Evolutionary conservation across 305 asterid species (phyloP).

Genomic region (Ilex paraguariensis): DNA sequence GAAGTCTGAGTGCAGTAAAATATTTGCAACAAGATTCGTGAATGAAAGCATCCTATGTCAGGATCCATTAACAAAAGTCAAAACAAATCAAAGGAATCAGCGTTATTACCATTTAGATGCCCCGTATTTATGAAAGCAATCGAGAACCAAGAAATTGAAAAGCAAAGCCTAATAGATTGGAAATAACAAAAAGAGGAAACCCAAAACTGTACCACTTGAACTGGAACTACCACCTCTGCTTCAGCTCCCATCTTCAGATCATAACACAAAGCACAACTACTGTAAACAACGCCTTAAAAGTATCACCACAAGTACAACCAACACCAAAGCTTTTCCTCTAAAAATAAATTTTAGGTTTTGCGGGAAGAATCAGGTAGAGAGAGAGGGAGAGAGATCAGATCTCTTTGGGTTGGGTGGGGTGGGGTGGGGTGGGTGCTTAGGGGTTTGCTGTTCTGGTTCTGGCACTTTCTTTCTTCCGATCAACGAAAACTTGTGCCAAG

Average conservation of each 20-base stretch:
- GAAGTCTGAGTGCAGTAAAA: too few species aligned
- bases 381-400: neutral
- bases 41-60: too few species aligned
- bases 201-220: conserved; percentile 31
- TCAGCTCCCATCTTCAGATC: conserved; percentile 51
- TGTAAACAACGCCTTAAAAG: too few species aligned
- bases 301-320: conserved; percentile 5
- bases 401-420: conserved; percentile 18
- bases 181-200: neutral
- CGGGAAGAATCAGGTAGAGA: neutral
- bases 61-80: neutral
- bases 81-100: neutral
- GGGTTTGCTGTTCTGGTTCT: neutral
- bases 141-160: too few species aligned
- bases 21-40: too few species aligned
- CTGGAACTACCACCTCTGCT: conserved; percentile 43
- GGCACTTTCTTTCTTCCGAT: too few species aligned
- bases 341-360: neutral
- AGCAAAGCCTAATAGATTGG: too few species aligned
- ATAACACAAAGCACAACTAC: neutral
- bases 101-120: neutral
- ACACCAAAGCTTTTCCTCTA: neutral
- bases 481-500: conserved; percentile 8
- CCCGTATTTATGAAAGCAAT: too few species aligned
- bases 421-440: conserved; percentile 17